Percentiles rank a stretch among this genome's conserved stretches.
phyloP scores from a whole-genome alignment of 1,284 basidiomycete species.

The Sutorius eximius region DNA sequence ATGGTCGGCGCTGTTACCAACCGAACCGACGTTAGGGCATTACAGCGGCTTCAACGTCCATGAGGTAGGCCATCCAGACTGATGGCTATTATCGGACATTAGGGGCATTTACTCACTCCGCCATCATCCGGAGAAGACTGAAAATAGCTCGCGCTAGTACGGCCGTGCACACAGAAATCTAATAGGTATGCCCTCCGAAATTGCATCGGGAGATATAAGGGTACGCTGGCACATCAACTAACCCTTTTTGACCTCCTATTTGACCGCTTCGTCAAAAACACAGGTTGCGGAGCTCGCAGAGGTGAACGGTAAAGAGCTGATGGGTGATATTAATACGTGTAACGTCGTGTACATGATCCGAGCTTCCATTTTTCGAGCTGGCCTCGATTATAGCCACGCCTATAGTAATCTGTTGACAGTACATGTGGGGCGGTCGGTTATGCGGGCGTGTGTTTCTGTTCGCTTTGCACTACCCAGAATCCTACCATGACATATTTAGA shows the following conservation, averaged over 20 bases:
- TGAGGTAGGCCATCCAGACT: background rate
- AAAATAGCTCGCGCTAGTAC: too few relatives aligned
- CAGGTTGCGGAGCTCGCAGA: background rate
- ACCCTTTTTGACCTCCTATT: background rate
- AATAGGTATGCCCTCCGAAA: background rate
- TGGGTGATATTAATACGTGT: background rate
- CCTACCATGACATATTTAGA: slow-evolving; percentile 10
- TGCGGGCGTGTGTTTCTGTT: background rate
- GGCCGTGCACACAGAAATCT: background rate
- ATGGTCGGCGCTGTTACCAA: background rate
- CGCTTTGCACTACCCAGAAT: slow-evolving; percentile 25
- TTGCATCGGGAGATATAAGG: background rate
- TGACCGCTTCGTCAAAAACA: background rate
- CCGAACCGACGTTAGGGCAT: background rate
- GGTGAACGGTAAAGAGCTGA: background rate
- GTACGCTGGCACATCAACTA: background rate
- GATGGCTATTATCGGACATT: background rate
- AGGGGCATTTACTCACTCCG: background rate
- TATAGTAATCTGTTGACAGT: background rate
- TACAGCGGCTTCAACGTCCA: background rate
- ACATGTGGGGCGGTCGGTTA: background rate
- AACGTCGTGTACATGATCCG: background rate
- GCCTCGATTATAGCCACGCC: background rate
- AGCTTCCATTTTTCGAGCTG: background rate
- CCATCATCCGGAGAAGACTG: background rate